These are phyloP conservation scores for Crithidia mellificae DNA, from an alignment of 208 protist species.

Conservation along the genomic window DNA sequence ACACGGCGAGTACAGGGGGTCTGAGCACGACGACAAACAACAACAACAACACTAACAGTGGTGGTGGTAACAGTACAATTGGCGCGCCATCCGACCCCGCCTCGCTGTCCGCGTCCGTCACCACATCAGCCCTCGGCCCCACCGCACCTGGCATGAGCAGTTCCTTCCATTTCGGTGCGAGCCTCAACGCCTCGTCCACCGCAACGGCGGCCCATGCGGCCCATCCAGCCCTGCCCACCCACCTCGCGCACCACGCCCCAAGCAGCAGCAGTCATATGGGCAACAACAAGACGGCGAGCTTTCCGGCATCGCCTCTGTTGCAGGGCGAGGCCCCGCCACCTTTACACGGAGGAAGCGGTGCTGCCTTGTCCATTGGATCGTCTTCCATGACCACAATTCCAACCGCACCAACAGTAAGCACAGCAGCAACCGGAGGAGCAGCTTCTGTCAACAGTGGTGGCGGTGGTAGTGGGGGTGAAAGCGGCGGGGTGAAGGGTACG, in stretches of 20 bases:
- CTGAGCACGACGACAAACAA: too few relatives aligned
- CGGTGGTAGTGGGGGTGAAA: neutral
- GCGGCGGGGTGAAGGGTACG: too few relatives aligned
- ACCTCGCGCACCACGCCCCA: too few relatives aligned
- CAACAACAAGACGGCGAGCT: neutral
- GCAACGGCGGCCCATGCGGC: neutral
- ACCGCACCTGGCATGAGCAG: neutral
- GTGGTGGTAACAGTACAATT: too few relatives aligned
- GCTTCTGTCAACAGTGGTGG: neutral
- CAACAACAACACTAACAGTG: too few relatives aligned
- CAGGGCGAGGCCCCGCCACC: neutral
- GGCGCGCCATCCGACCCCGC: neutral
- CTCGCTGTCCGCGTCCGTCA: slow-evolving; percentile 3
- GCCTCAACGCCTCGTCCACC: neutral
- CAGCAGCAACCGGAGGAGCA: neutral
- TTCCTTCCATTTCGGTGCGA: neutral
- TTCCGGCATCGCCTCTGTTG: slow-evolving; percentile 6
- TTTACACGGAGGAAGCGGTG: too few relatives aligned
- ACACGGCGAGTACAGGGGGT: too few relatives aligned
- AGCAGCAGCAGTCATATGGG: neutral
- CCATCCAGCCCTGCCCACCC: too few relatives aligned
- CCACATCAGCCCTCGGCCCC: neutral
- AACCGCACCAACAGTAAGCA: too few relatives aligned
- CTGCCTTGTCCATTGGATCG: too few relatives aligned
- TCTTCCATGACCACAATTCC: too few relatives aligned